Percentiles rank a stretch among this genome's conserved stretches.
Evolutionary conservation across 306 rosid species (phyloP).

Genomic region (Benincasa hispida): DNA sequence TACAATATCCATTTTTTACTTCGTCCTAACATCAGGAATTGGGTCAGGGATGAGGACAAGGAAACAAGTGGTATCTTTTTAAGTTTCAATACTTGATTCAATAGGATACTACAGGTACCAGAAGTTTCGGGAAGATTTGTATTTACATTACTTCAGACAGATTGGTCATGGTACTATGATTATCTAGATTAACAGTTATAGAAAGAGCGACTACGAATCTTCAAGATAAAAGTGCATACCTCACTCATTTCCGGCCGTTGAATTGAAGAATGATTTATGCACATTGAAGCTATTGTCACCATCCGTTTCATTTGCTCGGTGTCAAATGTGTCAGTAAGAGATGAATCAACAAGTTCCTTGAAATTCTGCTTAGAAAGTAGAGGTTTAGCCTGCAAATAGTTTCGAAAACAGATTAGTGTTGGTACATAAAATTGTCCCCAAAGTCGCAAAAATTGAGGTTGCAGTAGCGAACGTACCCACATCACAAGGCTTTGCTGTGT

Average conservation of each 20-base stretch:
- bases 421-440: not conserved
- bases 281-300: slow-evolving; percentile 43
- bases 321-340: slow-evolving; percentile 36
- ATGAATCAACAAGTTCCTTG: slow-evolving; percentile 60
- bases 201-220: not conserved
- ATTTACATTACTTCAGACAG: not conserved
- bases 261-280: slow-evolving; percentile 58
- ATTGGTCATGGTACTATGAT: not conserved
- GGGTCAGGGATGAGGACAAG: too few species aligned
- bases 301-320: slow-evolving; percentile 48
- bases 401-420: not conserved
- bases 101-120: not conserved
- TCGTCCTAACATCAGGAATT: too few species aligned
- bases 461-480: slow-evolving; percentile 57
- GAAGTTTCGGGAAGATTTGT: not conserved
- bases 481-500: slow-evolving; percentile 84
- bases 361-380: slow-evolving; percentile 29
- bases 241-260: slow-evolving; percentile 74
- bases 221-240: slow-evolving; percentile 30
- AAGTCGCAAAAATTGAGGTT: not conserved
- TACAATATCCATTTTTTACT: too few species aligned
- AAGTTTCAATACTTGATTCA: not conserved
- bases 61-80: not conserved
- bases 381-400: slow-evolving; percentile 69
- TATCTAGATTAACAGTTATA: not conserved